Evolutionary conservation across 1,284 basidiomycete genomes (phyloP).

Genomic region (Boletellus sp.): DNA sequence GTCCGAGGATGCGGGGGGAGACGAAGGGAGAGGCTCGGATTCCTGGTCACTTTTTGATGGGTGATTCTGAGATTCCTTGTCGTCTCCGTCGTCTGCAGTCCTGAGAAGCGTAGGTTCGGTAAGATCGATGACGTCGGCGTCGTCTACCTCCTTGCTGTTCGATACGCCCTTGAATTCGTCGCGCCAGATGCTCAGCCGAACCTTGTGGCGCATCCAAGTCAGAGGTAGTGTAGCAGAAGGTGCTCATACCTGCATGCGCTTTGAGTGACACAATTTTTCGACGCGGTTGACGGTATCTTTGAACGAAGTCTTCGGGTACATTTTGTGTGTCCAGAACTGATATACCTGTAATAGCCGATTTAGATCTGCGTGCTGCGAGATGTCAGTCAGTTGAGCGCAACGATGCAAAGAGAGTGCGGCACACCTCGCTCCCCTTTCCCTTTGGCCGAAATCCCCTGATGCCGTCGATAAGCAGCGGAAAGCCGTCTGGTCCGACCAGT

Average conservation of each 20-base stretch:
- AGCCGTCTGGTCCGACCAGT: constrained; percentile 68
- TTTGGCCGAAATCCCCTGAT: constrained; percentile 73
- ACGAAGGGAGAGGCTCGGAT: constrained; percentile 36
- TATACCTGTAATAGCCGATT: constrained; percentile 76
- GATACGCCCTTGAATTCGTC: constrained; percentile 62
- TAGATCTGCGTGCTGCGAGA: constrained; percentile 66
- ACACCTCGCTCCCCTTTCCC: constrained; percentile 88
- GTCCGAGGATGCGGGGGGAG: constrained; percentile 48
- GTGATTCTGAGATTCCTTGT: constrained; percentile 24
- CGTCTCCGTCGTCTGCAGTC: constrained; percentile 14
- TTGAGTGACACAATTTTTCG: constrained; percentile 82
- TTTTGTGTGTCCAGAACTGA: constrained; percentile 87
- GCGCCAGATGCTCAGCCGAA: constrained; percentile 67
- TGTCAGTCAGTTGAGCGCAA: constrained; percentile 1
- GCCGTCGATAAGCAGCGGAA: constrained; percentile 72
- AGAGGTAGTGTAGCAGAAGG: constrained; percentile 1
- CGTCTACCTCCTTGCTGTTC: constrained; percentile 33
- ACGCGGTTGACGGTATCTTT: constrained; percentile 77
- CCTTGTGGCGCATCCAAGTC: constrained; percentile 39
- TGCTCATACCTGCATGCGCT: constrained; percentile 69
- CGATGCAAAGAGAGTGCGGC: constrained; percentile 10
- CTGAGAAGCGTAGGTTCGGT: constrained; percentile 25
- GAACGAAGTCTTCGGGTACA: constrained; percentile 87
- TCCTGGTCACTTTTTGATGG: constrained; percentile 13
- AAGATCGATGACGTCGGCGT: constrained; percentile 30